These are phyloP conservation scores for Phytophthora sansomeana DNA, from an alignment of 352 stramenopile species.

Conservation along the genomic window DNA sequence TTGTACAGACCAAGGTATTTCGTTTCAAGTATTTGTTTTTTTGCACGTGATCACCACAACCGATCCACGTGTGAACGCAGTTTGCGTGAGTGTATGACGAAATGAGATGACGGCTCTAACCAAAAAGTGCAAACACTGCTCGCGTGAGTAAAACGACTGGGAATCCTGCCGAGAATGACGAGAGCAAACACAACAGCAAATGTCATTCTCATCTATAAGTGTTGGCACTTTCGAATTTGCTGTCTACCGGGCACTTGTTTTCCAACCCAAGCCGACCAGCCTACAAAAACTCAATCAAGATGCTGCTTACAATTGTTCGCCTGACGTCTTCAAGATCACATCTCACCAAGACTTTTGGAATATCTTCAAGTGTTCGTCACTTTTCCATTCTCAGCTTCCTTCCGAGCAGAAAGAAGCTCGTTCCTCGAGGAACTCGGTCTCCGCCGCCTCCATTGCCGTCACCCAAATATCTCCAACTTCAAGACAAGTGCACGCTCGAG, in stretches of 20 bases:
- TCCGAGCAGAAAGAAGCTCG: conserved; percentile 14
- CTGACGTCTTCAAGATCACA: too few relatives aligned
- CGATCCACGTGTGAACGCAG: conserved; percentile 1
- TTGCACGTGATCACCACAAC: too few relatives aligned
- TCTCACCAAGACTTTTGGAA: too few relatives aligned
- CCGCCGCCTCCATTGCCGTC: conserved; percentile 33
- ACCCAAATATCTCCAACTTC: conserved; percentile 27
- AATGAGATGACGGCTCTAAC: neutral
- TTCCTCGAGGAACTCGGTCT: conserved; percentile 16
- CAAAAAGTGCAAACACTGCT: conserved; percentile 19
- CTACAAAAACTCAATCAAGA: too few relatives aligned
- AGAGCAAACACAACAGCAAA: neutral
- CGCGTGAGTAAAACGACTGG: conserved; percentile 22
- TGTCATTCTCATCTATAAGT: neutral
- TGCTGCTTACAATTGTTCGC: too few relatives aligned
- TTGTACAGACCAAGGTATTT: too few relatives aligned
- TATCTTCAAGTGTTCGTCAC: neutral
- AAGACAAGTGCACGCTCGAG: conserved; percentile 37
- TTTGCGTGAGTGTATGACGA: conserved; percentile 24
- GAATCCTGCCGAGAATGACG: conserved; percentile 18
- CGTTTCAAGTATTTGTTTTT: too few relatives aligned
- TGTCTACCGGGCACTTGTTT: neutral
- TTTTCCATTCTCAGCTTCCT: conserved; percentile 20
- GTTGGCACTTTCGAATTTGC: conserved; percentile 14
- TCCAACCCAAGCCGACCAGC: too few relatives aligned